Evolutionary conservation across 2,329 filamentous ascomycete genomes (phyloP).

Genomic region (Cladosporium sp.): DNA sequence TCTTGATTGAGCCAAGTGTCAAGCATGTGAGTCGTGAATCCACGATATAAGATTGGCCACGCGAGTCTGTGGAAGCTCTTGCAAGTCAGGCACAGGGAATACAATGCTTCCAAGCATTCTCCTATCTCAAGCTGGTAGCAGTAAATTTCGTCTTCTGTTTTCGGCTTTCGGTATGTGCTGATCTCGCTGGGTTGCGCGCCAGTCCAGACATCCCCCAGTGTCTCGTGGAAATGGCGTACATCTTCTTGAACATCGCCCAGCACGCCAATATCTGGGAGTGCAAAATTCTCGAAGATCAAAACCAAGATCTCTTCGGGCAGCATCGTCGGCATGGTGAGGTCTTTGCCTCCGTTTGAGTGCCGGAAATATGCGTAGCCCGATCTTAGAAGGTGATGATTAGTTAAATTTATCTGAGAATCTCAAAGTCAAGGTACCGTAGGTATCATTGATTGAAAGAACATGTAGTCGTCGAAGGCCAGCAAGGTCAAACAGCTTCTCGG

Average conservation of each 20-base stretch:
- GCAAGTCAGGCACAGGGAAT: background rate
- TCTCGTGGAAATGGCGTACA: background rate
- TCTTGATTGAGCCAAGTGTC: background rate
- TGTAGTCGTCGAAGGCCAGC: too few relatives aligned
- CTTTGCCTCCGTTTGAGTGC: too few relatives aligned
- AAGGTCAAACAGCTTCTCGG: too few relatives aligned
- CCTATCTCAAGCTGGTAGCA: background rate
- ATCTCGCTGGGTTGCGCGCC: background rate
- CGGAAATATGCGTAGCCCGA: too few relatives aligned
- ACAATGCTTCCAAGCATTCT: background rate
- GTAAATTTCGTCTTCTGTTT: background rate
- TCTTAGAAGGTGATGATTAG: too few relatives aligned
- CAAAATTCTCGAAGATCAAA: background rate
- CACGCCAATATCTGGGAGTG: background rate
- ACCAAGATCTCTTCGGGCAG: background rate
- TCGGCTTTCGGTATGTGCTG: background rate
- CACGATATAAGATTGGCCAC: slow-evolving; percentile 2
- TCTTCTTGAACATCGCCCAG: background rate
- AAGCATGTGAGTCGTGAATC: background rate
- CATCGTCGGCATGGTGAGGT: background rate
- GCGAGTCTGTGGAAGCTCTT: background rate
- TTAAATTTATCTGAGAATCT: too few relatives aligned
- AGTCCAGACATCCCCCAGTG: background rate
- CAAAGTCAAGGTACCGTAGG: too few relatives aligned
- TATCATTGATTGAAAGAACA: too few relatives aligned